Conservation (phyloP, 352 stramenopile species). For the Globisporangium okanoganense region DNA sequence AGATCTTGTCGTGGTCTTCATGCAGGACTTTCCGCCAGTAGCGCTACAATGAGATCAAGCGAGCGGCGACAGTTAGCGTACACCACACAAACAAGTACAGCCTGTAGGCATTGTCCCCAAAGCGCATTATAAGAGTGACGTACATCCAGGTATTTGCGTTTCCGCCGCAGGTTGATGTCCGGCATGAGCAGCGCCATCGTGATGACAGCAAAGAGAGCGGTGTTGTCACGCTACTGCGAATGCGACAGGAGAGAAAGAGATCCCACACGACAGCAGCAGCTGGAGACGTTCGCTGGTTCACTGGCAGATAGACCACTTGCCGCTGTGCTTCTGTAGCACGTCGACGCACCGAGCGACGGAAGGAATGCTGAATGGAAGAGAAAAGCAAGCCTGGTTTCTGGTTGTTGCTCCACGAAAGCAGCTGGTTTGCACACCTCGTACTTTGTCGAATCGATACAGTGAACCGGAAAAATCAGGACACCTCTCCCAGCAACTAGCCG, state of each 20-base stretch:
- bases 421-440: background rate
- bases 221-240: background rate
- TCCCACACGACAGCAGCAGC: background rate
- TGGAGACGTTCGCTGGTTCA: background rate
- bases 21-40: conserved; percentile 39
- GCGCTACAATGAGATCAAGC: conserved; percentile 11
- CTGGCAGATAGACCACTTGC: too few species aligned
- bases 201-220: background rate
- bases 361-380: conserved; percentile 3
- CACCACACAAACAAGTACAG: conserved; percentile 1
- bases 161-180: conserved; percentile 64
- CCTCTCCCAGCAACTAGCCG: background rate
- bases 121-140: background rate
- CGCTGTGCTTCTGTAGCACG: background rate
- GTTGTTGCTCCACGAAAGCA: background rate
- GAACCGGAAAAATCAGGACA: background rate
- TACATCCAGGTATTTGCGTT: conserved; percentile 54
- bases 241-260: background rate
- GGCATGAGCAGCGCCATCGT: conserved; percentile 59
- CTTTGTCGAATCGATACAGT: background rate
- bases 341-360: background rate
- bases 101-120: too few species aligned
- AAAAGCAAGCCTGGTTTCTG: background rate
- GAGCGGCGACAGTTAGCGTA: conserved; percentile 2
- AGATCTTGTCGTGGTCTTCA: conserved; percentile 24